Evolutionary conservation across 192 early-diverging fungal species (phyloP).

Genomic region (Coemansia asiatica): DNA sequence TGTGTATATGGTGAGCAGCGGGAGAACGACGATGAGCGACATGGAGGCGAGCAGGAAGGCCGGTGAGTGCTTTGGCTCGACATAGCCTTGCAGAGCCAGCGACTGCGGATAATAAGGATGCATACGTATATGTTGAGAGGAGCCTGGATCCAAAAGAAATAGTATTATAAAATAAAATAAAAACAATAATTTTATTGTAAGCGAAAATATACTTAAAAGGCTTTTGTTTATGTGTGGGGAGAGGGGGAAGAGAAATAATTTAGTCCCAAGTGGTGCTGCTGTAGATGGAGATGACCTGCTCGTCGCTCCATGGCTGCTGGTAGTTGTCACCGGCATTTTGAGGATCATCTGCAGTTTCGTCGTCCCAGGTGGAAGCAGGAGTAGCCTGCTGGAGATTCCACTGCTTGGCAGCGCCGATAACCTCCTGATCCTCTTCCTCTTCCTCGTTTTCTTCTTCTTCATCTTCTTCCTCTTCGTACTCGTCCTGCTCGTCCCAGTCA

Average conservation of each 20-base stretch:
- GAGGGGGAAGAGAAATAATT: background rate
- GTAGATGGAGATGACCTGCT: background rate
- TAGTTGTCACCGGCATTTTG: background rate
- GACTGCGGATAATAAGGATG: constrained; percentile 46
- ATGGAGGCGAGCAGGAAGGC: constrained; percentile 17
- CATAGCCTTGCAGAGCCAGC: constrained; percentile 33
- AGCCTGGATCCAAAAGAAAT: background rate
- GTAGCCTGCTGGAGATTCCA: background rate
- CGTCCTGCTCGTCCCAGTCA: constrained; percentile 1
- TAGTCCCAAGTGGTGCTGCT: background rate
- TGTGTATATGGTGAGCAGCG: background rate
- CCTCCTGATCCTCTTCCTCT: background rate
- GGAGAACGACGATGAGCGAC: constrained; percentile 16
- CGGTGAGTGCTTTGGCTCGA: constrained; percentile 18
- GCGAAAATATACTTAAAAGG: background rate
- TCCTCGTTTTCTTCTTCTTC: background rate
- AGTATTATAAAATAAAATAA: background rate
- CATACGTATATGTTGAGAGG: background rate
- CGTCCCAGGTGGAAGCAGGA: constrained; percentile 2
- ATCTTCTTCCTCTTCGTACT: background rate
- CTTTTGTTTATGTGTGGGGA: background rate
- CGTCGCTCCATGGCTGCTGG: background rate
- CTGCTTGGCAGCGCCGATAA: background rate
- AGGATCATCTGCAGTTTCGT: background rate
- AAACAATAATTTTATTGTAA: background rate